Evolutionary conservation across 73 alveolate genomes (phyloP), one percentile per base, ranked within the genome.

Genomic region (Paramecium caudatum): DNA sequence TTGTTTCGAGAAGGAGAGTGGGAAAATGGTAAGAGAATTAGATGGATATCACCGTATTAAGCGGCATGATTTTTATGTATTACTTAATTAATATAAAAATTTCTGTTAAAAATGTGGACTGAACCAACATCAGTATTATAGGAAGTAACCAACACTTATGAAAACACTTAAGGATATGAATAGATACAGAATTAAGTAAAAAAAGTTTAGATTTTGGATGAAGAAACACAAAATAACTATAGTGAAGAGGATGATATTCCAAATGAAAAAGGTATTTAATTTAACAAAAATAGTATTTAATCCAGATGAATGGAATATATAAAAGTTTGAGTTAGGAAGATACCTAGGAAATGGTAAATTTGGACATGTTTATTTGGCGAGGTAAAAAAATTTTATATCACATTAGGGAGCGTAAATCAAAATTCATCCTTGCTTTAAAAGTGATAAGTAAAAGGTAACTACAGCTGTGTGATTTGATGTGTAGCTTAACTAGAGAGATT

Each of bases 361-460:
- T 43, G 96, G 96, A 5, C 96, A 93, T 91, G 96, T 93, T 5
- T 84, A 90, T 39, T 65, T 93, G 30, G 96, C 91, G 27, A 70
- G 88, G 88, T 74, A 74, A 19, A 16, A 41, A 3, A 9, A 16
- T 45, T 41, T 37, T 74, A 41, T 68, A 32, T 37, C 50, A 15
- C 3, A 41, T 41, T 74, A 94, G 97, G 86, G 97, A 91, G 37
- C 81, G 91, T 80, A 36, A 91, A 32, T 55, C 96, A 23, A 91
- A 95, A 82, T 96, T 91, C 82, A 92, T 96, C n/a, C 86, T 95
- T 69, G 97, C 97, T 0, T 55, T 96, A 69, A 96, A 96, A 88
- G 87, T 92, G 16, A 63, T 96, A 65, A 92, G 91, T 63, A 96
- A 96, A 70, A 90, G 91, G 37, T 84, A 91, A 82, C 61, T 96